Conservation (phyloP, 345 rosid genomes). For the Moricandia arvensis region DNA sequence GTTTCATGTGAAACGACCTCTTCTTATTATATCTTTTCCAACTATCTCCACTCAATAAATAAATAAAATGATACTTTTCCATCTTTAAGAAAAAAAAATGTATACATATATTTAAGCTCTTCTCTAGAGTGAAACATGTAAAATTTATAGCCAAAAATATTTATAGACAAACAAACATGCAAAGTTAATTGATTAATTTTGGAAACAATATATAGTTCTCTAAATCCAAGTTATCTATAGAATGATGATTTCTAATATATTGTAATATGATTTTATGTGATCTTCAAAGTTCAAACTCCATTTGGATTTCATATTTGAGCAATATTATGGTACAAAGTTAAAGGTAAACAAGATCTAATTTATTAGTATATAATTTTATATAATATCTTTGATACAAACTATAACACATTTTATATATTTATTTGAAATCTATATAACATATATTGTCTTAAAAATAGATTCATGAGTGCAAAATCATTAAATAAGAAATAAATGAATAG, state of each 20-base stretch:
- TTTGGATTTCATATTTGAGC: not conserved
- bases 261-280: not conserved
- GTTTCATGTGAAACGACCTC: conserved; percentile 62
- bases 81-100: not conserved
- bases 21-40: conserved; percentile 28
- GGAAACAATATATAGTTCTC: not conserved
- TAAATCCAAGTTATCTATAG: not conserved
- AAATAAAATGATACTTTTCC: not conserved
- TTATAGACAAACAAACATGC: too few species aligned
- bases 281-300: not conserved
- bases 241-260: not conserved
- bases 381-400: not conserved
- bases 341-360: not conserved
- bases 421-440: not conserved
- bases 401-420: not conserved
- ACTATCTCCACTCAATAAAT: not conserved
- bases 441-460: not conserved
- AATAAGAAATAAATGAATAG: not conserved
- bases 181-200: not conserved
- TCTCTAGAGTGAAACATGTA: not conserved
- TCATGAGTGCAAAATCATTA: not conserved
- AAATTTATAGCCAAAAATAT: not conserved
- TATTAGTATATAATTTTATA: not conserved
- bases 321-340: not conserved
- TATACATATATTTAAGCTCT: not conserved